Evolutionary conservation across 1,284 basidiomycete genomes (phyloP).

Genomic region (Golubevia sp.): DNA sequence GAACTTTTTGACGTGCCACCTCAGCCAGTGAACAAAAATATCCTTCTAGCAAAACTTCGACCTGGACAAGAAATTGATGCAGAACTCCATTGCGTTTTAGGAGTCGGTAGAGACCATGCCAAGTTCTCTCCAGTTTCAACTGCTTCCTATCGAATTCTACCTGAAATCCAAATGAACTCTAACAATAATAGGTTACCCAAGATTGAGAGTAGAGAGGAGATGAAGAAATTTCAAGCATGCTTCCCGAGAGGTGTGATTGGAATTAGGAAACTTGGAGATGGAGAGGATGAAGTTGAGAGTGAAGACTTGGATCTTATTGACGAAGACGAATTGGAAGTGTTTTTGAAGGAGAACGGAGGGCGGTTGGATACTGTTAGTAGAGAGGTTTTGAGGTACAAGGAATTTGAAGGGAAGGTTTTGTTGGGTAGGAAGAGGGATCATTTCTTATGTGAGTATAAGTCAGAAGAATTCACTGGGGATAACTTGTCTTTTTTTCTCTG

Average conservation of each 20-base stretch:
- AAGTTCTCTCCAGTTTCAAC: slow-evolving; percentile 86
- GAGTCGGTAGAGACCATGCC: slow-evolving; percentile 93
- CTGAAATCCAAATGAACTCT: too few species aligned
- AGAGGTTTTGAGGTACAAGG: slow-evolving; percentile 88
- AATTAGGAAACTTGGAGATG: slow-evolving; percentile 66
- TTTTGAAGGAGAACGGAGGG: slow-evolving; percentile 68
- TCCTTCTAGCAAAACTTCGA: slow-evolving; percentile 89
- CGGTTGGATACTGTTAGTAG: slow-evolving; percentile 88
- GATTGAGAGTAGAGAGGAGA: slow-evolving; percentile 9
- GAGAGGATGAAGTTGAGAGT: slow-evolving; percentile 62
- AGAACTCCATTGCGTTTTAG: slow-evolving; percentile 91
- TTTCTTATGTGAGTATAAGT: slow-evolving; percentile 76
- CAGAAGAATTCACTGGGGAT: slow-evolving; percentile 16
- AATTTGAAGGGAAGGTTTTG: slow-evolving; percentile 84
- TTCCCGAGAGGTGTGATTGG: slow-evolving; percentile 57
- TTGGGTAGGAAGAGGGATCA: slow-evolving; percentile 86
- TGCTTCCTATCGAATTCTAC: not conserved
- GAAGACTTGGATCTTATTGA: too few species aligned
- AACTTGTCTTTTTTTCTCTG: too few species aligned
- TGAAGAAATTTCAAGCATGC: slow-evolving; percentile 34
- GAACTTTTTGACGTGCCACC: slow-evolving; percentile 67
- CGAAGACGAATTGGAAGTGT: slow-evolving; percentile 70
- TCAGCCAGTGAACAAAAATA: slow-evolving; percentile 77
- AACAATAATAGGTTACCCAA: slow-evolving; percentile 2
- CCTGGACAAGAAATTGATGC: slow-evolving; percentile 84